Percentiles rank a stretch among this genome's conserved stretches.
phyloP scores from a whole-genome alignment of 345 rosid genomes.

The Populus pruinosa region DNA sequence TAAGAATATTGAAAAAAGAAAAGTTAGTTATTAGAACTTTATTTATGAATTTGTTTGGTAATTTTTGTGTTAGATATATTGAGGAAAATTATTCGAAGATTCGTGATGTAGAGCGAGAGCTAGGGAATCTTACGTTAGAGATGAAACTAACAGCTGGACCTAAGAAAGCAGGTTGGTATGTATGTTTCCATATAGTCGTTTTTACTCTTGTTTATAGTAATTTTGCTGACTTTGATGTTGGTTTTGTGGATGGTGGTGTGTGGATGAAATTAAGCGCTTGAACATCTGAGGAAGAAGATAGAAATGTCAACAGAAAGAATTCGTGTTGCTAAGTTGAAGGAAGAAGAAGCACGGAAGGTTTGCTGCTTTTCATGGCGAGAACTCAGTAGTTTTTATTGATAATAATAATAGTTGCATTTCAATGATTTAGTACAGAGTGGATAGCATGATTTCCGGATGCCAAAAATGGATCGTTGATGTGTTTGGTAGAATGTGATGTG shows the following conservation, averaged over 20 bases:
- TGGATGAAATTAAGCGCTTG: slow-evolving; percentile 51
- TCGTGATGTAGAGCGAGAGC: slow-evolving; percentile 81
- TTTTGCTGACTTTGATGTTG: background rate
- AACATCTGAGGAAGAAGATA: slow-evolving; percentile 85
- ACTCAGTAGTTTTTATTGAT: background rate
- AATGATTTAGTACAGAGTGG: background rate
- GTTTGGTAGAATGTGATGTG: background rate
- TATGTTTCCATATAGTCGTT: slow-evolving; percentile 1
- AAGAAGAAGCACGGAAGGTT: slow-evolving; percentile 81
- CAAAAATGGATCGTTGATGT: background rate
- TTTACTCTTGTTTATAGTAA: background rate
- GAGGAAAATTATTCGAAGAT: slow-evolving; percentile 81
- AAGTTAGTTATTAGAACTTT: background rate
- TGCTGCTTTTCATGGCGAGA: slow-evolving; percentile 16
- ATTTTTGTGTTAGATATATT: slow-evolving; percentile 52
- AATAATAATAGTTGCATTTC: too few species aligned
- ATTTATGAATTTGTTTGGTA: slow-evolving; percentile 1
- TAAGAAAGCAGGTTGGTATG: slow-evolving; percentile 70
- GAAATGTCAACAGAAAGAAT: slow-evolving; percentile 71
- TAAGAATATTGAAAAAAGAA: too few species aligned
- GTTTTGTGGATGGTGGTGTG: slow-evolving; percentile 11
- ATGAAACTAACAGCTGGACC: slow-evolving; percentile 99
- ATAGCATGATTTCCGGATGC: background rate
- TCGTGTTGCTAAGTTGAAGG: slow-evolving; percentile 63
- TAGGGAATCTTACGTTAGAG: slow-evolving; percentile 69